A percentile compares a stretch with the other conserved stretches of the same genome.
phyloP scores from a whole-genome alignment of 2,329 filamentous ascomycete species.

The Pseudocercospora musae region DNA sequence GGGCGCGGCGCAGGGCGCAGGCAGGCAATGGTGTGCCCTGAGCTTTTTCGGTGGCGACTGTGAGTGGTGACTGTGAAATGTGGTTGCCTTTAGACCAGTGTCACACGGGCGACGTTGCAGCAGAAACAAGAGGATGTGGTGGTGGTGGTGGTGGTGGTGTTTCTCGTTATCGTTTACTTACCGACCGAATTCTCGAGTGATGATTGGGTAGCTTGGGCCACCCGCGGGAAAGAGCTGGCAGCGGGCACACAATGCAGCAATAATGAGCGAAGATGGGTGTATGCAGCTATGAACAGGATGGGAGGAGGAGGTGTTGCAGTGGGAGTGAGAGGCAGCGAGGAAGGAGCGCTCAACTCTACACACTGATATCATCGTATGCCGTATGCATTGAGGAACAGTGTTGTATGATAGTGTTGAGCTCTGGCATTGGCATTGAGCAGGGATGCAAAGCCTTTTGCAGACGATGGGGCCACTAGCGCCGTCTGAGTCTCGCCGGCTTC shows the following conservation, averaged over 20 bases:
- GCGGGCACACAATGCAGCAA: no score
- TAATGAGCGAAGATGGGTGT: neutral
- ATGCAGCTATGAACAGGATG: neutral
- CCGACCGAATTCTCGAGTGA: neutral
- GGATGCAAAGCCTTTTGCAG: neutral
- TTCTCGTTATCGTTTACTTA: constrained; percentile 2
- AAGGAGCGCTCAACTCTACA: neutral
- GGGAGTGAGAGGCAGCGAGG: neutral
- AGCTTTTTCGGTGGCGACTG: neutral
- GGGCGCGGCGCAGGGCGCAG: no score
- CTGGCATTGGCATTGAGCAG: neutral
- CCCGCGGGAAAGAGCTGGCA: neutral
- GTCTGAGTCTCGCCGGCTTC: neutral
- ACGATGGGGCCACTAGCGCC: neutral
- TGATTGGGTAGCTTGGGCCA: neutral
- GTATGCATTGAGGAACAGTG: neutral
- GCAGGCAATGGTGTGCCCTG: neutral
- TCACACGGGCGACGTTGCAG: neutral
- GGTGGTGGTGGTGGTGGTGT: neutral
- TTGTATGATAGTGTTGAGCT: neutral
- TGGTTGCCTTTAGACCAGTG: neutral
- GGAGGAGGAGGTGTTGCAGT: neutral
- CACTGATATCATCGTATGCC: neutral
- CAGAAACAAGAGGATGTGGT: neutral
- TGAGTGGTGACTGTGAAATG: neutral